Percentiles rank a stretch among this genome's conserved stretches.
Evolutionary conservation across 2,329 filamentous ascomycete genomes (phyloP).

Genomic region (Colletotrichum limetticola): DNA sequence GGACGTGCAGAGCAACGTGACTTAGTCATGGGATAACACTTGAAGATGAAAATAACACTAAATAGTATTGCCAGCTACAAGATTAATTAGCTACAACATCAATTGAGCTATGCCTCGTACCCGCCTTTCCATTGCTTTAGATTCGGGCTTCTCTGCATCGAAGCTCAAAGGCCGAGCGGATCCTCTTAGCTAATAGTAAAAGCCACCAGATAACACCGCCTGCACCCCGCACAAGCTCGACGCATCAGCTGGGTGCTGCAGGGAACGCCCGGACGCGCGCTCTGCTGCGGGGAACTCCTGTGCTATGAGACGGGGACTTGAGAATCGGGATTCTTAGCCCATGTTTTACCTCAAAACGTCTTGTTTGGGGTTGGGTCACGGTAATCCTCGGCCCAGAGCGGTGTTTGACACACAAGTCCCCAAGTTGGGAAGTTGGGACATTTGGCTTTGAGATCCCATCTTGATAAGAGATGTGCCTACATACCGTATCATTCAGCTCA

Average conservation of each 20-base stretch:
- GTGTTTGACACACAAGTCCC: neutral
- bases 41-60: neutral
- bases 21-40: neutral
- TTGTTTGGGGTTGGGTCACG: neutral
- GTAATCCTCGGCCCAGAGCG: constrained; percentile 13
- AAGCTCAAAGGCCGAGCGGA: constrained; percentile 3
- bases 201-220: constrained; percentile 11
- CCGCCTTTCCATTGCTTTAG: no score
- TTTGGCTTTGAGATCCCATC: no score
- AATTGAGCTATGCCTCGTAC: no score
- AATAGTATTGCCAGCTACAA: no score
- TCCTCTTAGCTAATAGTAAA: constrained; percentile 25
- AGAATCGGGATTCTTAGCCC: no score
- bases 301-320: neutral
- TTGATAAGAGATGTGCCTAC: neutral
- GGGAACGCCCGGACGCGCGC: constrained; percentile 25
- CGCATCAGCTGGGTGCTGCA: neutral
- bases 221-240: constrained; percentile 30
- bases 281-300: constrained; percentile 9
- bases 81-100: no score
- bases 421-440: neutral
- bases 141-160: neutral
- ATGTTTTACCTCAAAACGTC: neutral
- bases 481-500: neutral
- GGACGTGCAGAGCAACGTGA: neutral